A percentile compares a stretch with the other conserved stretches of the same genome.
Evolutionary conservation across 176 grass and related monocot species (phyloP).

Genomic region (Bromus sterilis): DNA sequence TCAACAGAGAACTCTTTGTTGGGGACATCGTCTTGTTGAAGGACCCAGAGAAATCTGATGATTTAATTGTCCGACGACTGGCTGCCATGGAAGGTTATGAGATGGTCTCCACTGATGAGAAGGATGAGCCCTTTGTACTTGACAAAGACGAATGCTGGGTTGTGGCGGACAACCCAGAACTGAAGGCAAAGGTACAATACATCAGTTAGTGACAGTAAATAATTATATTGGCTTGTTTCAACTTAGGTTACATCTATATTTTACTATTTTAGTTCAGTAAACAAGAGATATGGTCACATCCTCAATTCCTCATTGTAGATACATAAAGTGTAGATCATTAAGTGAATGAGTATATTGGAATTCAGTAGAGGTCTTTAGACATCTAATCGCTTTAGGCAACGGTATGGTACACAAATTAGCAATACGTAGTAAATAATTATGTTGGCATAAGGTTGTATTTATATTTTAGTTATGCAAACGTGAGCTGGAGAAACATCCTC

Average conservation of each 20-base stretch:
- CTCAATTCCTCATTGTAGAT: neutral
- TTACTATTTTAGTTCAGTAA: no score
- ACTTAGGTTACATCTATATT: no score
- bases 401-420: neutral
- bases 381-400: neutral
- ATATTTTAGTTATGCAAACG: neutral
- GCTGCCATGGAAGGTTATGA: slow-evolving; percentile 84
- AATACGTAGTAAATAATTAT: neutral
- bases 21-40: slow-evolving; percentile 82
- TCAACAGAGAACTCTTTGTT: slow-evolving; percentile 69
- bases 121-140: slow-evolving; percentile 83
- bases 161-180: slow-evolving; percentile 58
- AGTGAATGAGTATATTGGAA: no score
- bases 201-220: neutral
- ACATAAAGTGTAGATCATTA: neutral
- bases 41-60: slow-evolving; percentile 73
- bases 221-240: no score
- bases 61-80: slow-evolving; percentile 62
- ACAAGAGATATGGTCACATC: no score
- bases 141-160: slow-evolving; percentile 89
- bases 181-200: slow-evolving; percentile 68
- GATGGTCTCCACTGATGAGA: slow-evolving; percentile 73
- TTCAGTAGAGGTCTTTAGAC: no score
- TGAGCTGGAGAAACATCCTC: neutral
- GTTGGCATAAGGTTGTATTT: neutral